Evolutionary conservation across 768 basidiomycete species (phyloP), one percentile per base, ranked within the genome.

Genomic region (Tylopilus sp.): DNA sequence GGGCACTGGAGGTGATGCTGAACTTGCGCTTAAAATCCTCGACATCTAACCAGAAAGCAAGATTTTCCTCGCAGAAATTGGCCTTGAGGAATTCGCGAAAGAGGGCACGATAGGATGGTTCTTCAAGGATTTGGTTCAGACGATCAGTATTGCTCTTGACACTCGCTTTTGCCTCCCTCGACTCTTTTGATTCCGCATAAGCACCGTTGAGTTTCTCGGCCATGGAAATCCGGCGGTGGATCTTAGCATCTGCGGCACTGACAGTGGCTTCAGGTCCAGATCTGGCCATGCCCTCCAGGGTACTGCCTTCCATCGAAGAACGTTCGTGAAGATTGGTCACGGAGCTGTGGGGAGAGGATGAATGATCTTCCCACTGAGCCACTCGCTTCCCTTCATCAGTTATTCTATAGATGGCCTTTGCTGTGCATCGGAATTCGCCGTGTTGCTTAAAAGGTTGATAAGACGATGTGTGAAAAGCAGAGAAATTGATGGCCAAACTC

Each of bases 31-130:
- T 95, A 75, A 99, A 97, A 67, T 99, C 97, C 67, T 92, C 82
- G 3, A 98, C 95, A 64, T 99, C 97, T 50, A 98, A 69, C 90
- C 93, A 99, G 73, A 98, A 99, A 42, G 88, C 86, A 58, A 99
- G 73, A 67, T 99, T 99, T 76, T 99, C 97, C 66, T 99, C 97
- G 72, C 92, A 98, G 68, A 97, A 98, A 69, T 98, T 98, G 50
- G 83, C 79, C 28, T 91, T 82, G 48, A 99, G 71, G 75, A 94
- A 95, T 57, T 98, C 97, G 52, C 97, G 85, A 80, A 99, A 99
- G 44, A 98, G 74, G 3, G 83, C 80, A 13, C 97, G 83, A 33
- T 95, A 74, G 26, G 86, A 85, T 0, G 95, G 90, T 56, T 98
- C 93, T 56, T 95, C 95, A 21, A 99, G 80, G 56, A 99, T 95